A percentile compares a stretch with the other conserved stretches of the same genome.
Conservation (phyloP, 306 rosid genomes). For the Pyrus communis region DNA sequence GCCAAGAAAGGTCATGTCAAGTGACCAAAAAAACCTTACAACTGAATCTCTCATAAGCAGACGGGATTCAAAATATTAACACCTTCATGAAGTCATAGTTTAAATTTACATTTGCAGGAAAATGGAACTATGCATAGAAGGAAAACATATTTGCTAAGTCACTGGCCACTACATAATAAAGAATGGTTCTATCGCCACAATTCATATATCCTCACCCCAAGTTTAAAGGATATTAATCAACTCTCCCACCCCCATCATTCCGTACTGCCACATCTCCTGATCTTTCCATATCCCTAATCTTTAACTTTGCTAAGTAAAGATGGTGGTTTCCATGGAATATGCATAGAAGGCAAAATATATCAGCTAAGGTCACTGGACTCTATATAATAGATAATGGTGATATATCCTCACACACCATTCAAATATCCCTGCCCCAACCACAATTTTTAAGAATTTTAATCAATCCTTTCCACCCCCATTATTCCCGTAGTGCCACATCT, state of each 20-base stretch:
- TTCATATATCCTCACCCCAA: background rate
- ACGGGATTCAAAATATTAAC: background rate
- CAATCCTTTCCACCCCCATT: background rate
- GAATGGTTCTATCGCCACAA: background rate
- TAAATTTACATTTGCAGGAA: background rate
- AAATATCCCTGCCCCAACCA: background rate
- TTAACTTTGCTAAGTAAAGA: background rate
- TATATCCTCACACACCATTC: background rate
- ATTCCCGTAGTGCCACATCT: background rate
- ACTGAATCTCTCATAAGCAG: background rate
- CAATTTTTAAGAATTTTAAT: background rate
- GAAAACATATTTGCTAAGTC: background rate
- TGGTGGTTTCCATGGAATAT: background rate
- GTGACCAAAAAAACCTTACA: background rate
- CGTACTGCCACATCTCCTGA: background rate
- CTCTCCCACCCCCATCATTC: background rate
- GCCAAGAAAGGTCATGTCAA: background rate
- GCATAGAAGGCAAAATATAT: background rate
- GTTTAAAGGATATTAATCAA: background rate
- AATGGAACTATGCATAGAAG: background rate
- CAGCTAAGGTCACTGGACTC: background rate
- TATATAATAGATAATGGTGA: background rate
- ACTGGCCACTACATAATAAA: background rate
- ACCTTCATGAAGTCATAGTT: background rate
- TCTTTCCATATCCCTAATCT: background rate